phyloP scores from a whole-genome alignment of 2,329 filamentous ascomycete species.

The Didymella sp. region DNA sequence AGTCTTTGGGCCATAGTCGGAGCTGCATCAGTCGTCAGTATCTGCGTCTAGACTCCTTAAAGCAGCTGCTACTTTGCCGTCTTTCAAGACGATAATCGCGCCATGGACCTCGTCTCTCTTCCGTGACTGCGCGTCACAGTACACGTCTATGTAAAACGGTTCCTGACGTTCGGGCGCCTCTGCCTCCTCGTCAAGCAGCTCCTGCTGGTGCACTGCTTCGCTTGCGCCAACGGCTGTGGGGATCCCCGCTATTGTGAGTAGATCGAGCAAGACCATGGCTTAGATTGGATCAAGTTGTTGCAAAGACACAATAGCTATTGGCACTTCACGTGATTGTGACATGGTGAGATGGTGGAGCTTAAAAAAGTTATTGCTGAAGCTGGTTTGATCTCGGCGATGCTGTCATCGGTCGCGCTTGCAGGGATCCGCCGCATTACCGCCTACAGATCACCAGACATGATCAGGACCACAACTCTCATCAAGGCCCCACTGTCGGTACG shows the following conservation, averaged over 20 bases:
- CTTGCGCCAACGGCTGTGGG: slow-evolving; percentile 58
- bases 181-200: slow-evolving; percentile 57
- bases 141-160: slow-evolving; percentile 60
- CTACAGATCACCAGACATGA: too few relatives aligned
- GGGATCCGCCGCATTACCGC: too few relatives aligned
- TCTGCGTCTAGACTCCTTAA: too few relatives aligned
- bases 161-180: slow-evolving; percentile 57
- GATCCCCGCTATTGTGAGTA: slow-evolving; percentile 51
- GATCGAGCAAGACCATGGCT: slow-evolving; percentile 34
- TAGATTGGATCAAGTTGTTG: neutral
- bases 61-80: slow-evolving; percentile 51
- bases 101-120: slow-evolving; percentile 52
- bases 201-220: slow-evolving; percentile 58
- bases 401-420: slow-evolving; percentile 30
- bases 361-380: slow-evolving; percentile 24
- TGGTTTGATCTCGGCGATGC: slow-evolving; percentile 29
- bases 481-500: neutral
- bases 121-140: slow-evolving; percentile 49
- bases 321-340: neutral
- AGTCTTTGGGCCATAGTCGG: slow-evolving; percentile 47
- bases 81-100: slow-evolving; percentile 53
- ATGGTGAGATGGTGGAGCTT: slow-evolving; percentile 12
- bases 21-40: slow-evolving; percentile 32
- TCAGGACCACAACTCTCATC: neutral
- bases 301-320: neutral